Conservation (phyloP, 2,329 filamentous ascomycete genomes). For the Thelonectria olida region DNA sequence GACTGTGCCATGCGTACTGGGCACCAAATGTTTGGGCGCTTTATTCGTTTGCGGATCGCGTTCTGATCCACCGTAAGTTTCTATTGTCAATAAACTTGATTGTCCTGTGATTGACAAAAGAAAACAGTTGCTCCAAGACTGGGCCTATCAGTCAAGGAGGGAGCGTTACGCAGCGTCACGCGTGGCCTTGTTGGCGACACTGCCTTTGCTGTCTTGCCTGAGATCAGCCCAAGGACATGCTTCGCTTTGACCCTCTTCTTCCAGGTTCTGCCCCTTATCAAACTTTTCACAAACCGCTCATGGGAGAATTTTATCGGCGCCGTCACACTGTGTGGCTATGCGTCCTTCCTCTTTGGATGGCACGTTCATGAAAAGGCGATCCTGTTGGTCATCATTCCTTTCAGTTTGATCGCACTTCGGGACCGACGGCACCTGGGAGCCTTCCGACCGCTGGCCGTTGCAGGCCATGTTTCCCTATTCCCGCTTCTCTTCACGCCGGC, state of each 20-base stretch:
- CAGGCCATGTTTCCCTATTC: constrained; percentile 94
- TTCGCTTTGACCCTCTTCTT: constrained; percentile 86
- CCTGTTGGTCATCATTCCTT: constrained; percentile 91
- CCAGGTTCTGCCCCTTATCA: constrained; percentile 81
- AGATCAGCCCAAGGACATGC: constrained; percentile 81
- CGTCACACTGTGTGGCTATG: constrained; percentile 92
- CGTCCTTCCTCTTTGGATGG: constrained; percentile 97
- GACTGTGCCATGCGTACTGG: constrained; percentile 98
- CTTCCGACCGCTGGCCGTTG: constrained; percentile 90
- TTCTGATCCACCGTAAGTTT: constrained; percentile 79
- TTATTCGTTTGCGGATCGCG: constrained; percentile 89
- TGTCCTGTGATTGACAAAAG: constrained; percentile 24
- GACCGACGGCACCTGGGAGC: constrained; percentile 91
- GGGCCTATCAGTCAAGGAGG: constrained; percentile 75
- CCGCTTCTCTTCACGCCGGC: constrained; percentile 90
- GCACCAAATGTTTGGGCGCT: constrained; percentile 97
- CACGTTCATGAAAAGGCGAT: constrained; percentile 99
- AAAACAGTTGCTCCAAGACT: constrained; percentile 79
- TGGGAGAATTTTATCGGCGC: constrained; percentile 92
- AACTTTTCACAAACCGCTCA: constrained; percentile 81
- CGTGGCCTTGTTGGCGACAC: constrained; percentile 93
- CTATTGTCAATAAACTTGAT: not conserved
- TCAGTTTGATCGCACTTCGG: constrained; percentile 89
- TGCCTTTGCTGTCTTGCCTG: constrained; percentile 90
- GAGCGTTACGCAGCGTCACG: constrained; percentile 88